Evolutionary conservation across 2,329 filamentous ascomycete species (phyloP), one percentile per base, ranked within the genome.

Genomic region (Ophiognomonia clavigignenti-juglandacearum): DNA sequence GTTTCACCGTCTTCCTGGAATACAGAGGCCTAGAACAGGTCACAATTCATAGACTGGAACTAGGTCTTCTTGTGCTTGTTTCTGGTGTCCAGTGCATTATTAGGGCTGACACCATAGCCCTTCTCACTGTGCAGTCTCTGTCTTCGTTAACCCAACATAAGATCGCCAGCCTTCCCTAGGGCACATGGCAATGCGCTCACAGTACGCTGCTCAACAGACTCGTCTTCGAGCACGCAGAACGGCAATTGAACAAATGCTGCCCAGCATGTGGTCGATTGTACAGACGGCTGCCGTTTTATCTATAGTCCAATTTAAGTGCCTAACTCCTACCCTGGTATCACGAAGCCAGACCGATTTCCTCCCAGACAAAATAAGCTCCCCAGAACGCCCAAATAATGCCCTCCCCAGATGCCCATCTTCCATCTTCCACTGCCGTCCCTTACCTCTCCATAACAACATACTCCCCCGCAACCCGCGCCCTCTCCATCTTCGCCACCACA

Each of bases 401-500:
- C 31, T 45, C 48, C 19, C 40, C 29, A 27, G 18, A 47, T 37
- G 38, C 19, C 38, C 43, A 26, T 23, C 27, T 24, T 8, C 16
- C 10, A 5, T 16, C 9, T 11, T 19, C 13, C 32, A 14, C 43
- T 31, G 22, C 11, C n/a, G n/a, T 2, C 10, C 39, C 35, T 63
- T 59, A 67, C 53, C 62, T 57, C 56, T 69, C 67, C n/a, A 67
- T 67, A 40, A 76, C 67, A 7, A 79, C 77, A 60, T 82, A 82
- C 54, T 77, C 71, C 14, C 74, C 77, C 19, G 79, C 81, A 14
- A 76, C 72, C 52, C 76, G 69, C 48, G 82, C 81, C 62, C 80
- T 71, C 68, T 84, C 80, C 75, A 83, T 83, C 62, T 72, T 77
- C 45, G 81, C 82, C 57, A 82, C 78, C 4, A 77, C 75, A 18